Base-by-base conservation (phyloP, 2,329 filamentous ascomycete genomes). In the Beauveria brongniartii region DNA sequence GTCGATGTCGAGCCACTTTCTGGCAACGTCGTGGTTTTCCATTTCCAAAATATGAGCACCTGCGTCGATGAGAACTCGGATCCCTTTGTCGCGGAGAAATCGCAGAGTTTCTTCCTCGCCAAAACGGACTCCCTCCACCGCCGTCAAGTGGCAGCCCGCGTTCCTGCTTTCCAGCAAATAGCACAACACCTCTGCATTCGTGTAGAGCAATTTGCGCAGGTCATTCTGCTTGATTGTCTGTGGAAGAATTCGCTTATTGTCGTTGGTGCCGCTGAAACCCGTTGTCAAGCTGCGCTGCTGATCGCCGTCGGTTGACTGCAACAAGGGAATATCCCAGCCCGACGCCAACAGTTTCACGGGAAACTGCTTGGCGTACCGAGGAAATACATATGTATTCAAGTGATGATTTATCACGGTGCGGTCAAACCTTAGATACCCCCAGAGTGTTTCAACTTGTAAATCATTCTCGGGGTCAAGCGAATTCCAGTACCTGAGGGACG, bases 211-310 rank as follows among this genome's bases (percentile, higher is more conserved):
- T 0, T 74, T 70, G 0, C 76, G 72, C 0, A 91, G 75, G 62
- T 91, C 86, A 0, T 82, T 71, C 56, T 90, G 86, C 22, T 74
- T 69, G 22, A 90, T 83, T 0, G 78, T 84, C n/a, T 84, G 69
- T 0, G 88, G 88, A 0, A 90, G 70, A 40, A 88, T 75, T 0
- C 71, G 73, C 43, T 80, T 76, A 22, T 82, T 84, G 67, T 91
- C 88, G 50, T 89, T 90, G 0, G 88, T 91, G 0, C 88, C 88
- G 8, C 84, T 88, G 68, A 92, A 91, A 0, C 88, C 88, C 0
- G 86, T 89, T 0, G 86, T 88, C 1, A 79, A 63, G 18, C 20
- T 3, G 28, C 34, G 10, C 8, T 20, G 6, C 50, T 28, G 22
- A 3, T 26, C 37, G 9, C n/a, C 6, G 0, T 50, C 61, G 1